Base-by-base conservation (phyloP, 2,329 filamentous ascomycete species). In the Cercospora janseana region DNA sequence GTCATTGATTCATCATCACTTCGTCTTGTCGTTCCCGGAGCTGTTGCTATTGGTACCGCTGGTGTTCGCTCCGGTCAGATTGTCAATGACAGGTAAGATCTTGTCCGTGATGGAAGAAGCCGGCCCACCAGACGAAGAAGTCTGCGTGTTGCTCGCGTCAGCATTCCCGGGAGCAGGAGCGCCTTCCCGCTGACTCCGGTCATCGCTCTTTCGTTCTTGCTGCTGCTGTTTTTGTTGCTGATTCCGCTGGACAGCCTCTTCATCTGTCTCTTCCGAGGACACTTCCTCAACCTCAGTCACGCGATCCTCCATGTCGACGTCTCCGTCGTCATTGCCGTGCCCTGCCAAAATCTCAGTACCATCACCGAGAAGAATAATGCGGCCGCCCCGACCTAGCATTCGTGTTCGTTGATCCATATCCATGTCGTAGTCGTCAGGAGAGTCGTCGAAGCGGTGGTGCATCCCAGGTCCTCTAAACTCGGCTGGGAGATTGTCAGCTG, bases 341-440 rank as follows among this genome's bases (percentile, higher is more conserved):
- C 93, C 89, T 61, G 88, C 89, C 66, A 91, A 78, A 69, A 95
- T 83, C 76, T 96, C 91, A 65, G 89, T 95, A 64, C 92, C 93
- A 75, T 97, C 91, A 60, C 92, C 91, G 62, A 98, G 81, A 68
- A 95, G 85, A 70, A 97, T 97, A 70, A 96, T 90, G 63, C 91
- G 85, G 62, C 90, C 89, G 52, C 76, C 74, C 70, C 82, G 82
- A 69, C 85, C 86, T 70, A 83, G 76, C 63, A 81, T 74, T 58
- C 82, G 81, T 66, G 87, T 86, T 61, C 76, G 74, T 69, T 80
- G 79, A 64, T 87, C 83, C 70, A 82, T 78, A 64, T 89, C 85
- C 72, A 87, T 77, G 68, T 89, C 86, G 75, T 87, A 89, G 55
- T 86, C 73, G 66, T 76, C 73, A 54, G 71, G 68, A 56, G 69